Conservation (phyloP, 2,329 filamentous ascomycete species). For the Trichocomaceae sp. region DNA sequence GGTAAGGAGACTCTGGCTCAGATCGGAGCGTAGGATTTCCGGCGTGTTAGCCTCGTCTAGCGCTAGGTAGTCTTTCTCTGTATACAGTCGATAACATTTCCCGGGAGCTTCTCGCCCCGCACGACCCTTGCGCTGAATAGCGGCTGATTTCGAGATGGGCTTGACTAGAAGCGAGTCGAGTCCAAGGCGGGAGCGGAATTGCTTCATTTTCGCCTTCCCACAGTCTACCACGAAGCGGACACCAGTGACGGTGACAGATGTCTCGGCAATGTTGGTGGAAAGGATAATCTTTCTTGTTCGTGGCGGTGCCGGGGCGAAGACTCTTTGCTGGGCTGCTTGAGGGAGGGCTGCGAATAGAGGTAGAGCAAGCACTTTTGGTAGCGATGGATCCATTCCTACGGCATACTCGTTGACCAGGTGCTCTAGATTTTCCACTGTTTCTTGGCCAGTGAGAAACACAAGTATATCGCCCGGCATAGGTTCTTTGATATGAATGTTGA, state of each 20-base stretch:
- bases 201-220: constrained; percentile 90
- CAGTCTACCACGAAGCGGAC: constrained; percentile 88
- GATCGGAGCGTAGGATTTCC: constrained; percentile 85
- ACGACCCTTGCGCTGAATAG: constrained; percentile 83
- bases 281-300: constrained; percentile 83
- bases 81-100: constrained; percentile 85
- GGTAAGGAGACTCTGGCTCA: constrained; percentile 76
- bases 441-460: constrained; percentile 86
- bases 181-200: constrained; percentile 75
- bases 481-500: constrained; percentile 79
- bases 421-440: constrained; percentile 80
- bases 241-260: constrained; percentile 89
- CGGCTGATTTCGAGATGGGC: constrained; percentile 86
- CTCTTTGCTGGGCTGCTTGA: constrained; percentile 75
- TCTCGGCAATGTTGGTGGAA: constrained; percentile 97
- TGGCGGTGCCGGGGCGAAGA: constrained; percentile 68
- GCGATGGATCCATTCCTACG: constrained; percentile 61
- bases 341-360: constrained; percentile 88
- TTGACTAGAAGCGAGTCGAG: constrained; percentile 88
- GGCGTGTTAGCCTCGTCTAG: constrained; percentile 71
- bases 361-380: constrained; percentile 63
- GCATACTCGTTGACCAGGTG: constrained; percentile 75
- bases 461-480: constrained; percentile 90
- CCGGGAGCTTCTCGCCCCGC: constrained; percentile 88
- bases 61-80: constrained; percentile 63